Conservation (phyloP, 2,329 filamentous ascomycete species). For the Pyrenochaeta sp. region DNA sequence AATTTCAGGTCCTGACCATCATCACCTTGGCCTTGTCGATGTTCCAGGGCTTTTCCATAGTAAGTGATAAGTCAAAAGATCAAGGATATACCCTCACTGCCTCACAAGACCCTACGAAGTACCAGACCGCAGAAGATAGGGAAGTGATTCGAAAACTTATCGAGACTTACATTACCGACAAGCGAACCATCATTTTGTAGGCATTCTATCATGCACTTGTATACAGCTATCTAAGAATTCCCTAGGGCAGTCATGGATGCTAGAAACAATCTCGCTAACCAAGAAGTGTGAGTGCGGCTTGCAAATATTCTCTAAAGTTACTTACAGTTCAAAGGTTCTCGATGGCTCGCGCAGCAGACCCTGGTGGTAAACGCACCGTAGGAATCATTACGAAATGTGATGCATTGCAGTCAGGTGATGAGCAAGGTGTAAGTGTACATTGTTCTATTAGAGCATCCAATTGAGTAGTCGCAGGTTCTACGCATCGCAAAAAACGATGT, state of each 20-base stretch:
- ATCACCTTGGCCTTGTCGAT: conserved; percentile 53
- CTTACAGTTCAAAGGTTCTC: conserved; percentile 9
- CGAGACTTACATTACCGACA: conserved; percentile 11
- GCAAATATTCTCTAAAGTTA: too few species aligned
- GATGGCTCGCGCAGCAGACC: conserved; percentile 54
- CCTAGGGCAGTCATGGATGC: conserved; percentile 15
- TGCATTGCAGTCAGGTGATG: conserved; percentile 23
- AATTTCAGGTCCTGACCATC: conserved; percentile 48
- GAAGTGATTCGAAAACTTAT: conserved; percentile 13
- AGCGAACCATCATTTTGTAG: conserved; percentile 12
- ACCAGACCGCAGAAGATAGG: conserved; percentile 14
- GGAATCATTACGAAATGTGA: conserved; percentile 57
- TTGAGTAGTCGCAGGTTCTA: conserved; percentile 9
- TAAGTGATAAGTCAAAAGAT: conserved; percentile 3
- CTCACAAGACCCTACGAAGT: conserved; percentile 14
- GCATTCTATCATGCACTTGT: too few species aligned
- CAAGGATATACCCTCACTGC: too few species aligned
- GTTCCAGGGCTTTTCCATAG: conserved; percentile 51
- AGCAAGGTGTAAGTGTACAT: conserved; percentile 5
- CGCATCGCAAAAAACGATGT: conserved; percentile 16
- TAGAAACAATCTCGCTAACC: conserved; percentile 16
- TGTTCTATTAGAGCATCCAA: not conserved
- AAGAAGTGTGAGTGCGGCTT: conserved; percentile 13
- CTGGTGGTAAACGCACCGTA: conserved; percentile 55
- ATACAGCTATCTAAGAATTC: not conserved